These are phyloP conservation scores for Pisolithus tinctorius DNA, from an alignment of 768 basidiomycete species.

Conservation along the genomic window DNA sequence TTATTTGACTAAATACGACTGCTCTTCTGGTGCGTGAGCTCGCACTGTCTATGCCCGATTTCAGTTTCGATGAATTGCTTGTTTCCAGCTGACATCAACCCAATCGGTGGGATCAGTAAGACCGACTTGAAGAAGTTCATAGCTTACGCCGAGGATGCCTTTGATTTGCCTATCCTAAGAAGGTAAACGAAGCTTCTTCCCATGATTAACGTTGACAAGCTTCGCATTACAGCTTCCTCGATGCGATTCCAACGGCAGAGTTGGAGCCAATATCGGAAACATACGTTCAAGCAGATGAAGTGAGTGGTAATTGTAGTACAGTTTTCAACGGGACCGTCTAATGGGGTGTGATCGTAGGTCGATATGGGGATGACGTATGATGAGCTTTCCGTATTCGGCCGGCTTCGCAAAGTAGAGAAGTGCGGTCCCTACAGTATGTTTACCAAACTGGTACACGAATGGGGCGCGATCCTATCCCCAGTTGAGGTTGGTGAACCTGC, in stretches of 20 bases:
- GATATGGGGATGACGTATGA: conserved; percentile 99
- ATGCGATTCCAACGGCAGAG: conserved; percentile 92
- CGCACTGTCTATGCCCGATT: not conserved
- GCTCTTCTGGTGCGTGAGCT: conserved; percentile 60
- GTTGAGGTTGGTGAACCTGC: conserved; percentile 46
- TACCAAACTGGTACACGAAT: conserved; percentile 89
- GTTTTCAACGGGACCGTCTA: no score
- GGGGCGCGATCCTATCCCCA: conserved; percentile 84
- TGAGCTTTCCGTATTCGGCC: conserved; percentile 88
- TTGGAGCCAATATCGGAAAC: conserved; percentile 91
- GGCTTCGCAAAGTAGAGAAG: conserved; percentile 93
- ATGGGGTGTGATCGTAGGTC: conserved; percentile 38
- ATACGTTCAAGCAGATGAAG: conserved; percentile 96
- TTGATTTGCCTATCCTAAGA: conserved; percentile 78
- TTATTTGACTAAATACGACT: conserved; percentile 98
- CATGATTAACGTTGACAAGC: not conserved
- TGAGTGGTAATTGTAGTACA: conserved; percentile 19
- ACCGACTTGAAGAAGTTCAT: conserved; percentile 97
- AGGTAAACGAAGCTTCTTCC: conserved; percentile 42
- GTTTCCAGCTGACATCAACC: conserved; percentile 83
- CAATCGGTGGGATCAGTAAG: conserved; percentile 97
- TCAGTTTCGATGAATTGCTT: not conserved
- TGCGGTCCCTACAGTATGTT: conserved; percentile 98
- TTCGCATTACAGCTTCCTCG: conserved; percentile 60
- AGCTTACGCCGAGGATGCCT: conserved; percentile 67